These are phyloP conservation scores for Hypoxylon trugodes DNA, from an alignment of 495 filamentous ascomycete species.

Conservation along the genomic window DNA sequence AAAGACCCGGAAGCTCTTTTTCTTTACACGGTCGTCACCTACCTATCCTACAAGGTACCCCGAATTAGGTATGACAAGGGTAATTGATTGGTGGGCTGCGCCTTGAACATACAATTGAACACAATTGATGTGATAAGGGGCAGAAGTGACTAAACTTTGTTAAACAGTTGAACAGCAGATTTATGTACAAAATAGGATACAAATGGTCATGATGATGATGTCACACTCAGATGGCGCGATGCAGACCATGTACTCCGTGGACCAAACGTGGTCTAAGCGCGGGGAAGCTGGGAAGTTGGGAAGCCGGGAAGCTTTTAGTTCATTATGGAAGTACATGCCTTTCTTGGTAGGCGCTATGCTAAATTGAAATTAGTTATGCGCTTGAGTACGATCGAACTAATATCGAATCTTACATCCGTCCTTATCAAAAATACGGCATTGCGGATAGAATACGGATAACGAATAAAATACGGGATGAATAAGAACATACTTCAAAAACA, in stretches of 20 bases:
- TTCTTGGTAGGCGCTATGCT: not conserved
- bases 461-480: not conserved
- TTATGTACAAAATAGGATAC: not conserved
- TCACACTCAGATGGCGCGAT: conserved; percentile 24
- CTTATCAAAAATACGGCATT: too few species aligned
- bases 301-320: too few species aligned
- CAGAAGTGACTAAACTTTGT: too few species aligned
- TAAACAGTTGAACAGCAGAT: too few species aligned
- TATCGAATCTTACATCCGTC: too few species aligned
- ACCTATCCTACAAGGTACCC: conserved; percentile 17
- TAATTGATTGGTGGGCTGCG: conserved; percentile 6
- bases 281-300: too few species aligned
- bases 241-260: too few species aligned
- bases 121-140: too few species aligned
- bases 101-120: conserved; percentile 32
- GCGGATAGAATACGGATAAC: too few species aligned
- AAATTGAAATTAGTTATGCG: not conserved
- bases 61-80: not conserved
- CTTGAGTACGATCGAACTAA: not conserved
- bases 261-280: conserved; percentile 1
- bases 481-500: not conserved
- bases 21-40: conserved; percentile 1
- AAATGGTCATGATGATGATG: conserved; percentile 25
- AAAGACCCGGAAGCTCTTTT: conserved; percentile 30
- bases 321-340: too few species aligned